These are phyloP conservation scores for Amanita brunnescens DNA, from an alignment of 768 basidiomycete species.

Conservation along the genomic window DNA sequence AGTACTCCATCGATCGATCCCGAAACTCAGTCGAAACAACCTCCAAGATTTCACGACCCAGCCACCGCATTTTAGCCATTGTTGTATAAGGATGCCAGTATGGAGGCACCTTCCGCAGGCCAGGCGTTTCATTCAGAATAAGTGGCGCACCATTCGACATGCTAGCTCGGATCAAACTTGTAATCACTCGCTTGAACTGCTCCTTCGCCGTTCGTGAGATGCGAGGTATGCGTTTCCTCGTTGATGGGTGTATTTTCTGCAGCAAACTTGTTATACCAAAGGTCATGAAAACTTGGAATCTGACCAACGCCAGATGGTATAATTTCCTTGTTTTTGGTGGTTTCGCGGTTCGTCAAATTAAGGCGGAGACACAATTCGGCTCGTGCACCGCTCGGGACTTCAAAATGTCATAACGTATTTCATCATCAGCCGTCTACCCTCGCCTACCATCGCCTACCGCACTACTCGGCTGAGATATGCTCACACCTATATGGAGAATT, in stretches of 20 bases:
- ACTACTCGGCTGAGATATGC: no score
- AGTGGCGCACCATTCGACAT: conserved; percentile 34
- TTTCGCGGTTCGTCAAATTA: no score
- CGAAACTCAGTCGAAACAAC: conserved; percentile 92
- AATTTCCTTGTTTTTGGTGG: no score
- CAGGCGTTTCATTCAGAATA: conserved; percentile 23
- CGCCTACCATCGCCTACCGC: no score
- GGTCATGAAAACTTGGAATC: neutral
- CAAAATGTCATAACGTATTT: no score
- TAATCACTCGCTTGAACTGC: conserved; percentile 50
- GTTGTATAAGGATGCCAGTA: conserved; percentile 95
- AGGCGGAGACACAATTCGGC: no score
- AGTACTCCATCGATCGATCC: conserved; percentile 91
- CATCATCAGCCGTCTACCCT: no score
- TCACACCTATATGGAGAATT: no score
- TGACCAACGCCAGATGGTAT: neutral
- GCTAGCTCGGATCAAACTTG: conserved; percentile 41
- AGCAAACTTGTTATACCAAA: conserved; percentile 1
- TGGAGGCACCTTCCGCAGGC: conserved; percentile 72
- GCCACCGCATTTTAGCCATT: conserved; percentile 88
- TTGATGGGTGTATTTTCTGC: conserved; percentile 18
- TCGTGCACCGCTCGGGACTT: no score
- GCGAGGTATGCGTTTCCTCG: conserved; percentile 30
- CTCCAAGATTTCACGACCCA: conserved; percentile 80
- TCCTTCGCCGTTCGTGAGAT: conserved; percentile 41